Conservation (phyloP, 1,284 basidiomycete genomes). For the Ustilago cynodontis region DNA sequence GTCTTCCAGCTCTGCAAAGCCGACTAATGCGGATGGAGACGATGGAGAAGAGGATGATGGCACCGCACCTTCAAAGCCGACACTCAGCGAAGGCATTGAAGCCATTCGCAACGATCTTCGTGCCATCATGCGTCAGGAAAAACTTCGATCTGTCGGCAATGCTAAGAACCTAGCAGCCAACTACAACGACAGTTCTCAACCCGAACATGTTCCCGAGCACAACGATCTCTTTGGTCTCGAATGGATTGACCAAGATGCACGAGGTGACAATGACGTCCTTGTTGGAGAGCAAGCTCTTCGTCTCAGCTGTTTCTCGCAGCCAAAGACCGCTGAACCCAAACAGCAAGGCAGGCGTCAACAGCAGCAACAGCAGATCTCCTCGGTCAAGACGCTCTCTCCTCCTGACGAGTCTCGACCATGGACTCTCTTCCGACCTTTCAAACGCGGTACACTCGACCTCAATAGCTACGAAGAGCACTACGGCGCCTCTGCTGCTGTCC, state of each 20-base stretch:
- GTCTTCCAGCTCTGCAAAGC: conserved; percentile 4
- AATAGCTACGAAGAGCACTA: conserved; percentile 61
- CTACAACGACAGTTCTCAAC: conserved; percentile 64
- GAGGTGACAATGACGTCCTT: conserved; percentile 51
- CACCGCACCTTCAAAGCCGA: conserved; percentile 5
- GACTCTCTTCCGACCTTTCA: conserved; percentile 66
- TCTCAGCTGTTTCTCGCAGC: conserved; percentile 58
- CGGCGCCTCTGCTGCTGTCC: conserved; percentile 55
- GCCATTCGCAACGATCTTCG: conserved; percentile 64
- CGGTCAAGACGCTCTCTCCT: conserved; percentile 40
- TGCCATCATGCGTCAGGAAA: conserved; percentile 68
- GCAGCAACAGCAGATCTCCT: conserved; percentile 32
- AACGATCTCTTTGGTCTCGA: conserved; percentile 66
- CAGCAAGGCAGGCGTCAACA: conserved; percentile 37
- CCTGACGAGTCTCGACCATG: conserved; percentile 43
- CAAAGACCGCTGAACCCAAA: conserved; percentile 47
- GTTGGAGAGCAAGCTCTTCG: conserved; percentile 65
- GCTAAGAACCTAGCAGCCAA: conserved; percentile 61
- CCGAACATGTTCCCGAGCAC: conserved; percentile 64
- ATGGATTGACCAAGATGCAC: conserved; percentile 56
- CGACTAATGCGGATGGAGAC: not conserved
- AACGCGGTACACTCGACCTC: conserved; percentile 61
- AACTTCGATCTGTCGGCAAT: conserved; percentile 66
- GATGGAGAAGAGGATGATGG: not conserved
- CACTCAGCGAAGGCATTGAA: conserved; percentile 58